Evolutionary conservation across 495 filamentous ascomycete genomes (phyloP).

Genomic region (Pseudevernia furfuracea): DNA sequence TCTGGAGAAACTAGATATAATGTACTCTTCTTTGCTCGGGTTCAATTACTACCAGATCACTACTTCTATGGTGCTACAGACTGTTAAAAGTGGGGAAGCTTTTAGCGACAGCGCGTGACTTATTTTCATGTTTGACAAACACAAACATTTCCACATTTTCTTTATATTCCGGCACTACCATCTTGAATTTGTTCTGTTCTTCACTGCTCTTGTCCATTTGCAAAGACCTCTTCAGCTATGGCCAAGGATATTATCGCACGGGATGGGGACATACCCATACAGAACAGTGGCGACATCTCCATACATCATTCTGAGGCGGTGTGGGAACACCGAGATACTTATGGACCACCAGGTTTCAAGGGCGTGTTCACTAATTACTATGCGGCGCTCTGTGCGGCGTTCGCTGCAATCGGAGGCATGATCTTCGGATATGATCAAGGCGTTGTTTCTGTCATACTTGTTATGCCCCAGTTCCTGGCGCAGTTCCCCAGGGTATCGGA

Average conservation of each 20-base stretch:
- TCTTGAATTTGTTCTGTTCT: not conserved
- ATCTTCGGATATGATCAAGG: slow-evolving; percentile 53
- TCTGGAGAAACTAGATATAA: not conserved
- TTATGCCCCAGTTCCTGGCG: slow-evolving; percentile 50
- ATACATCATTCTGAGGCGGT: slow-evolving; percentile 40
- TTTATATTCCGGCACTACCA: not conserved
- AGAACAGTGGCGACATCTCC: slow-evolving; percentile 22
- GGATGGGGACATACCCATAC: not conserved
- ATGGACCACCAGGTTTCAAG: slow-evolving; percentile 39
- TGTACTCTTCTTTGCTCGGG: not conserved
- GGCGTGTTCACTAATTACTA: slow-evolving; percentile 45
- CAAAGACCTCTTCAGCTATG: not conserved
- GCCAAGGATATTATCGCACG: not conserved
- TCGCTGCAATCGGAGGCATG: slow-evolving; percentile 49
- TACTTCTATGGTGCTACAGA: not conserved
- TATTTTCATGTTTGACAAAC: not conserved
- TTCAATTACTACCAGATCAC: not conserved
- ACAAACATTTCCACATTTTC: no score
- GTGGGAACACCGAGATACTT: slow-evolving; percentile 35
- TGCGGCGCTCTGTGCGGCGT: slow-evolving; percentile 46
- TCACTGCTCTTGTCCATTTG: not conserved
- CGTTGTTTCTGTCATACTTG: slow-evolving; percentile 50
- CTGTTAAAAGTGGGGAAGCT: not conserved
- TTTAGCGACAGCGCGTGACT: slow-evolving; percentile 12
- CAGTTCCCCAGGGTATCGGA: slow-evolving; percentile 42